phyloP scores from a whole-genome alignment of 1,284 basidiomycete species.

The Pseudozyma pruni region DNA sequence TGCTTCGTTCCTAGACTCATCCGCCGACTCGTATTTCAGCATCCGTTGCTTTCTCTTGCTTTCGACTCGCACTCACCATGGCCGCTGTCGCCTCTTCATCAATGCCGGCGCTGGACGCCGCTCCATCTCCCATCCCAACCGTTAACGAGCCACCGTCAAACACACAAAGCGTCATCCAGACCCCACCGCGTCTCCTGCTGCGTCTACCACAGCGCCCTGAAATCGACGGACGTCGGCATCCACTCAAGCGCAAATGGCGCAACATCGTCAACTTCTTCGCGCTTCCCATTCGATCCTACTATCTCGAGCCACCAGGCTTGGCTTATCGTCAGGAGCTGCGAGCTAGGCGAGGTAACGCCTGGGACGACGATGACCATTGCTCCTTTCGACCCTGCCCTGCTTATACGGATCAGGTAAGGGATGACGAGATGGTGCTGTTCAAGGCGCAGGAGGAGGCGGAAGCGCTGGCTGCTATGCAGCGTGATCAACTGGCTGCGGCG shows the following conservation, averaged over 20 bases:
- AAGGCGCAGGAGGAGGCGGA: constrained; percentile 41
- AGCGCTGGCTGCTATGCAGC: constrained; percentile 14
- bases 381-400: constrained; percentile 32
- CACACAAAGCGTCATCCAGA: not conserved
- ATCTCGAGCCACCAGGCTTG: constrained; percentile 30
- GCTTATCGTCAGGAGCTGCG: constrained; percentile 27
- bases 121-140: not conserved
- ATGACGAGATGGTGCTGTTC: constrained; percentile 53
- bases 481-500: constrained; percentile 1
- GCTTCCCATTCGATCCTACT: constrained; percentile 48
- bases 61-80: constrained; percentile 7
- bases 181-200: constrained; percentile 13
- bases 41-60: too few relatives aligned
- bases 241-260: constrained; percentile 45
- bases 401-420: constrained; percentile 37
- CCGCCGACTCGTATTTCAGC: too few relatives aligned
- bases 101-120: constrained; percentile 6
- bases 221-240: constrained; percentile 8
- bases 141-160: not conserved
- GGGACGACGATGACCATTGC: constrained; percentile 16
- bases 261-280: constrained; percentile 49
- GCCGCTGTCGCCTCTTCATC: constrained; percentile 20
- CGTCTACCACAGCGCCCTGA: constrained; percentile 5
- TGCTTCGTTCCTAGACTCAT: too few relatives aligned
- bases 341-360: constrained; percentile 2